Evolutionary conservation across 768 basidiomycete genomes (phyloP).

Genomic region (Cantharellus anzutake): DNA sequence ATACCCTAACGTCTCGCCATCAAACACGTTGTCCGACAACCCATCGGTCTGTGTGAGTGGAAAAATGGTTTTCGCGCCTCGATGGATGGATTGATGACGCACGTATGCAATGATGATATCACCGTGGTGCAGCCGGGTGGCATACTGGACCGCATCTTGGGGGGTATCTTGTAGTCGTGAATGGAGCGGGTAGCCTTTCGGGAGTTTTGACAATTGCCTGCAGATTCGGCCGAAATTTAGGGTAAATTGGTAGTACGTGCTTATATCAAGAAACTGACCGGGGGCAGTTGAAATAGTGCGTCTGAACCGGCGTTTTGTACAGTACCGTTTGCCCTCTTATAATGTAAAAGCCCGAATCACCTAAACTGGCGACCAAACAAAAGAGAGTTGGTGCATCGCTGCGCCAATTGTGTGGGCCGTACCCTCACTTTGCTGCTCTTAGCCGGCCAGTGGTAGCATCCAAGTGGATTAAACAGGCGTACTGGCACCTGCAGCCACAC

Average conservation of each 20-base stretch:
- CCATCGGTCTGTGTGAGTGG: conserved; percentile 28
- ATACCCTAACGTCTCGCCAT: conserved; percentile 24
- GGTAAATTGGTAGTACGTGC: neutral
- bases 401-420: neutral
- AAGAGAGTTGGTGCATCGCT: neutral
- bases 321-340: conserved; percentile 9
- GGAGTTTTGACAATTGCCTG: conserved; percentile 9
- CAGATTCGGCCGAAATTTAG: neutral
- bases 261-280: conserved; percentile 14
- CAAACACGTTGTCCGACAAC: conserved; percentile 39
- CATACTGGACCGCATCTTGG: conserved; percentile 28
- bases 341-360: conserved; percentile 14
- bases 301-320: conserved; percentile 20
- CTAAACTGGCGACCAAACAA: conserved; percentile 7
- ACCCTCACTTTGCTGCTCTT: conserved; percentile 6
- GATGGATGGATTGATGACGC: neutral
- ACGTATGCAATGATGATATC: conserved; percentile 35
- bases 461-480: conserved; percentile 42
- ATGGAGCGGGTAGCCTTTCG: neutral
- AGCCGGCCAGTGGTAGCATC: conserved; percentile 6
- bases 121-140: conserved; percentile 31
- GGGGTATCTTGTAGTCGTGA: conserved; percentile 1
- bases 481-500: conserved; percentile 42
- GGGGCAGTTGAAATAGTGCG: conserved; percentile 29
- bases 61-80: neutral